Percentiles rank a stretch among this genome's conserved stretches.
Evolutionary conservation across 345 rosid species (phyloP).

Genomic region (Physaria fendleri): DNA sequence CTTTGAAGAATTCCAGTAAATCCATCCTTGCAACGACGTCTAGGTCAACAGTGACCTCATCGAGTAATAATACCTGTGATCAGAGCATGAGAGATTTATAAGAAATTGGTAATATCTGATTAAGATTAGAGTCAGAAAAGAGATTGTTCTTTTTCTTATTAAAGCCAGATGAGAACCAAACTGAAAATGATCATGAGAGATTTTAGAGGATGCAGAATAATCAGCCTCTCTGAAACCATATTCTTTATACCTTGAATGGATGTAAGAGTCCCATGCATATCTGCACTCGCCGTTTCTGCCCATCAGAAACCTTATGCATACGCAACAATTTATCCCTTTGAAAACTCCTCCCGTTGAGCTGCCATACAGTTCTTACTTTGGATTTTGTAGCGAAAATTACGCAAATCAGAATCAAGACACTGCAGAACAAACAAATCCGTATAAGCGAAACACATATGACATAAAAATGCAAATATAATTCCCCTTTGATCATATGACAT

Average conservation of each 20-base stretch:
- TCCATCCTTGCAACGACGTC: conserved; percentile 89
- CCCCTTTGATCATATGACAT: too few relatives aligned
- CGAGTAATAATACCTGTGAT: conserved; percentile 74
- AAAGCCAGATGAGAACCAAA: neutral
- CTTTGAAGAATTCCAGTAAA: conserved; percentile 69
- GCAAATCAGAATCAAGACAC: too few relatives aligned
- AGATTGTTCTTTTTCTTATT: neutral
- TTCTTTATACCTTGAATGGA: conserved; percentile 61
- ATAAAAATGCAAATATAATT: too few relatives aligned
- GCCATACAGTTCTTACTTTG: too few relatives aligned
- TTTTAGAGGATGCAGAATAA: neutral
- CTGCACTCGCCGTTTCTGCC: conserved; percentile 93
- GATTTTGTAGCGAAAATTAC: too few relatives aligned
- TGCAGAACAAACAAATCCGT: too few relatives aligned
- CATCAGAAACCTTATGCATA: conserved; percentile 99
- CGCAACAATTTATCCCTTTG: too few relatives aligned
- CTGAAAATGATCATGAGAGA: conserved; percentile 9
- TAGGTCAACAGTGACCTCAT: conserved; percentile 83
- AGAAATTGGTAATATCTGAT: neutral
- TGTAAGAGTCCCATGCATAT: conserved; percentile 96
- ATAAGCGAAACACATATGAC: too few relatives aligned
- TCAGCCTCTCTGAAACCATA: neutral
- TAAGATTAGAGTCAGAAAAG: neutral
- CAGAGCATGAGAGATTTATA: neutral
- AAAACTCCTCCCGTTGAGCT: too few relatives aligned